Evolutionary conservation across 2,329 filamentous ascomycete genomes (phyloP).

Genomic region (Botrytis deweyae): DNA sequence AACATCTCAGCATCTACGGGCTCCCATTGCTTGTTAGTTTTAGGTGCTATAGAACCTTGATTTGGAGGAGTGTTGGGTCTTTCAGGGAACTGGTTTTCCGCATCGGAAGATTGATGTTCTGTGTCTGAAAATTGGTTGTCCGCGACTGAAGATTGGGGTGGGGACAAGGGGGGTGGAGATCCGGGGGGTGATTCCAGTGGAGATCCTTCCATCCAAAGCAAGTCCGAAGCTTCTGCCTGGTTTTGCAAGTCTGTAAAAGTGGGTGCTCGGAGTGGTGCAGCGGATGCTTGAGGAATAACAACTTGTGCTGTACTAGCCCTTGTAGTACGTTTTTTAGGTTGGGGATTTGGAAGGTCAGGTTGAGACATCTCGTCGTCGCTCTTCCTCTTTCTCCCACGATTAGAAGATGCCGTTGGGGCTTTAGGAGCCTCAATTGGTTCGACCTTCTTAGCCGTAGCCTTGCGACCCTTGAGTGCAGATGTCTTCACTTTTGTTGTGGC

Average conservation of each 20-base stretch:
- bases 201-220: slow-evolving; percentile 16
- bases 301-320: slow-evolving; percentile 45
- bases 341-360: slow-evolving; percentile 25
- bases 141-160: slow-evolving; percentile 49
- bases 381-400: slow-evolving; percentile 35
- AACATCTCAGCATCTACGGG: slow-evolving; percentile 78
- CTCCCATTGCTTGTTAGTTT: slow-evolving; percentile 63
- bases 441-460: slow-evolving; percentile 52
- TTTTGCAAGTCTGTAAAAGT: slow-evolving; percentile 50
- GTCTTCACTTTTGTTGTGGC: slow-evolving; percentile 2
- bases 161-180: slow-evolving; percentile 33
- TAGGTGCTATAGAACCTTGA: slow-evolving; percentile 54
- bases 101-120: slow-evolving; percentile 75
- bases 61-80: slow-evolving; percentile 51
- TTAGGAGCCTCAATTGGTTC: slow-evolving; percentile 49
- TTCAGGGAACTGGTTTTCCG: slow-evolving; percentile 65
- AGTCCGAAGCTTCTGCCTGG: slow-evolving; percentile 3
- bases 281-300: slow-evolving; percentile 50
- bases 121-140: slow-evolving; percentile 61
- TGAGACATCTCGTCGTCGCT: slow-evolving; percentile 29
- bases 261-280: slow-evolving; percentile 46
- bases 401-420: slow-evolving; percentile 38
- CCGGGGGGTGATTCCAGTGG: slow-evolving; percentile 7
- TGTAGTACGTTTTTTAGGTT: slow-evolving; percentile 44
- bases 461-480: slow-evolving; percentile 10